These are phyloP conservation scores for Wallacemonas sp. DNA, from an alignment of 208 protist species.

Conservation along the genomic window DNA sequence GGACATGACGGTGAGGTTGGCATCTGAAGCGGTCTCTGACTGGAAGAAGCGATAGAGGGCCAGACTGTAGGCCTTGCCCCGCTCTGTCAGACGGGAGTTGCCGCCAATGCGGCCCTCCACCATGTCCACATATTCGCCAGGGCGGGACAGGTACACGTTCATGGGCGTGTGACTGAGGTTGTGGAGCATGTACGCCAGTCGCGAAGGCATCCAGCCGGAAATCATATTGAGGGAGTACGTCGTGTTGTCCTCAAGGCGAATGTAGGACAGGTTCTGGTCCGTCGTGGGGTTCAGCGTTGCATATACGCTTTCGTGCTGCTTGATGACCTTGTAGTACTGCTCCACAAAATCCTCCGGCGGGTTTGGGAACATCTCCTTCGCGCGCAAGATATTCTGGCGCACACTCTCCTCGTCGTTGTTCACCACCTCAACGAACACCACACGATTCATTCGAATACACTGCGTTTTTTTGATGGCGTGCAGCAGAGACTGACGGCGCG, in stretches of 20 bases:
- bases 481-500: constrained; percentile 59
- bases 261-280: constrained; percentile 82
- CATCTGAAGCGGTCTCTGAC: constrained; percentile 31
- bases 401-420: constrained; percentile 58
- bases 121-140: constrained; percentile 88
- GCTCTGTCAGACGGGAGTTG: constrained; percentile 79
- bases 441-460: constrained; percentile 57
- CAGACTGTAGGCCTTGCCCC: constrained; percentile 70
- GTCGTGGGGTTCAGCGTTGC: constrained; percentile 62
- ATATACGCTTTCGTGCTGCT: constrained; percentile 70
- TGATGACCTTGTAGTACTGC: constrained; percentile 66
- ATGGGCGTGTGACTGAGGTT: constrained; percentile 73
- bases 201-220: constrained; percentile 83
- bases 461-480: constrained; percentile 61
- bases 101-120: constrained; percentile 73
- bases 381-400: constrained; percentile 58
- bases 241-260: constrained; percentile 72
- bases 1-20: constrained; percentile 70
- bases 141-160: constrained; percentile 78
- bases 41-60: constrained; percentile 76
- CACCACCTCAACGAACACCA: constrained; percentile 86
- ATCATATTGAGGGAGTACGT: constrained; percentile 87
- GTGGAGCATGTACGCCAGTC: constrained; percentile 88
- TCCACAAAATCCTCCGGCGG: constrained; percentile 75
- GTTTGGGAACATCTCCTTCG: constrained; percentile 53